A percentile compares a stretch with the other conserved stretches of the same genome.
phyloP scores from a whole-genome alignment of 768 basidiomycete species.

The Boletus coccyginus region DNA sequence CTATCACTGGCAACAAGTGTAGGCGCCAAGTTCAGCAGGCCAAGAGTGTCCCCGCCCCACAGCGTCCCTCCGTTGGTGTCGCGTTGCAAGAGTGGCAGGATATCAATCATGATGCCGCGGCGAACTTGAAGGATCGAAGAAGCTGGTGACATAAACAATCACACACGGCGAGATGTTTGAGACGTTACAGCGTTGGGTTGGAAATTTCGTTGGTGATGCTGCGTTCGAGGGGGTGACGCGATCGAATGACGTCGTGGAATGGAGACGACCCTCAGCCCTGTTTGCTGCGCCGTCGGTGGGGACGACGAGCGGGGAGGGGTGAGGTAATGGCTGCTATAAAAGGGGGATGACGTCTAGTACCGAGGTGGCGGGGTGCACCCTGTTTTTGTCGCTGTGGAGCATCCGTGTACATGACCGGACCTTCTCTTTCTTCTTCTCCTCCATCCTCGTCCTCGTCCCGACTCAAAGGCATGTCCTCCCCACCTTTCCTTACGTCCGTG shows the following conservation, averaged over 20 bases:
- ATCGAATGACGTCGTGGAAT: not conserved
- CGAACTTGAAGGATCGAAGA: not conserved
- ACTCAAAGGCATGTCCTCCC: slow-evolving; percentile 14
- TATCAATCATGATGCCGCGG: no score
- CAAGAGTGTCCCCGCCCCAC: not conserved
- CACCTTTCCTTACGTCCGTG: slow-evolving; percentile 7
- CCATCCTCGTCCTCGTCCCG: not conserved
- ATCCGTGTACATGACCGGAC: slow-evolving; percentile 27
- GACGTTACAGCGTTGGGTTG: not conserved
- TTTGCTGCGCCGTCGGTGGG: not conserved
- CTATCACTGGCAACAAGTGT: not conserved
- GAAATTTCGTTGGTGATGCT: not conserved
- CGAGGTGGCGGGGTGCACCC: slow-evolving; percentile 33
- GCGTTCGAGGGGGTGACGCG: no score
- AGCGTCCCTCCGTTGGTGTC: no score
- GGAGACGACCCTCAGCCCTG: slow-evolving; percentile 2
- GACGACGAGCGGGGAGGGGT: slow-evolving; percentile 2
- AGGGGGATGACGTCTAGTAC: slow-evolving; percentile 29
- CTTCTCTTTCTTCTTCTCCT: slow-evolving; percentile 10
- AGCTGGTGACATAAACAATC: slow-evolving; percentile 1
- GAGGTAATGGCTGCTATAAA: slow-evolving; percentile 9
- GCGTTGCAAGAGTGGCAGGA: no score
- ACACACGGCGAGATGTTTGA: not conserved
- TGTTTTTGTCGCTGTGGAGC: slow-evolving; percentile 37
- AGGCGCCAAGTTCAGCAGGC: not conserved